Percentiles rank a stretch among this genome's conserved stretches.
phyloP scores from a whole-genome alignment of 345 rosid species.

The Lepidium aucheri region DNA sequence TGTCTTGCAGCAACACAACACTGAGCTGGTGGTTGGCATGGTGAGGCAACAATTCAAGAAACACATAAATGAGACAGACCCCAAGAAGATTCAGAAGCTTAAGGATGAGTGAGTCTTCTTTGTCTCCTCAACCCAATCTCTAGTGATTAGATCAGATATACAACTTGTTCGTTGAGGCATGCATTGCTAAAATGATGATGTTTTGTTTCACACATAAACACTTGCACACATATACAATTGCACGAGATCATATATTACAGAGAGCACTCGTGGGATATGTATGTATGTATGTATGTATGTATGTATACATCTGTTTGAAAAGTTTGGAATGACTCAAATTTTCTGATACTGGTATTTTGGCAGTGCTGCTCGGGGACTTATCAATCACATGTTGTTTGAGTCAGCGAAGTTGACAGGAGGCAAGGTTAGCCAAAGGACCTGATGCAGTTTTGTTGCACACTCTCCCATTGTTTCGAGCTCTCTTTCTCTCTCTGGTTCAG shows the following conservation, averaged over 20 bases:
- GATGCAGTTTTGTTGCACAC: slow-evolving; percentile 10
- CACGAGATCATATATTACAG: background rate
- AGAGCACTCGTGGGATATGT: background rate
- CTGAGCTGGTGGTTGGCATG: slow-evolving; percentile 62
- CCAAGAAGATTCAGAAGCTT: slow-evolving; percentile 78
- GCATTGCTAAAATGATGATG: background rate
- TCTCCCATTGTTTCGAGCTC: background rate
- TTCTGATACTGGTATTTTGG: slow-evolving; percentile 22
- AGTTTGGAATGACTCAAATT: background rate
- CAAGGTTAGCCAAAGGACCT: slow-evolving; percentile 53
- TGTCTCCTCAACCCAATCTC: background rate
- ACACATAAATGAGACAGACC: slow-evolving; percentile 78
- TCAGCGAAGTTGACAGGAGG: slow-evolving; percentile 71
- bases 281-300: background rate
- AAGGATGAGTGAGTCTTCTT: slow-evolving; percentile 73
- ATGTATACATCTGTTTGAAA: background rate
- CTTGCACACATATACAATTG: background rate
- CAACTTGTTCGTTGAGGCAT: slow-evolving; percentile 1
- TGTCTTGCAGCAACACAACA: slow-evolving; percentile 73
- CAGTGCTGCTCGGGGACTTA: slow-evolving; percentile 97
- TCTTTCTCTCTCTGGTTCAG: slow-evolving; percentile 7
- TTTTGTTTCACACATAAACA: background rate
- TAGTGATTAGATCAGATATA: background rate
- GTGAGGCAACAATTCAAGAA: slow-evolving; percentile 85
- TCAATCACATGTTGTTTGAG: slow-evolving; percentile 82